Conservation (phyloP, 371 early-diverging fungal species). For the Rhizomucor miehei region DNA sequence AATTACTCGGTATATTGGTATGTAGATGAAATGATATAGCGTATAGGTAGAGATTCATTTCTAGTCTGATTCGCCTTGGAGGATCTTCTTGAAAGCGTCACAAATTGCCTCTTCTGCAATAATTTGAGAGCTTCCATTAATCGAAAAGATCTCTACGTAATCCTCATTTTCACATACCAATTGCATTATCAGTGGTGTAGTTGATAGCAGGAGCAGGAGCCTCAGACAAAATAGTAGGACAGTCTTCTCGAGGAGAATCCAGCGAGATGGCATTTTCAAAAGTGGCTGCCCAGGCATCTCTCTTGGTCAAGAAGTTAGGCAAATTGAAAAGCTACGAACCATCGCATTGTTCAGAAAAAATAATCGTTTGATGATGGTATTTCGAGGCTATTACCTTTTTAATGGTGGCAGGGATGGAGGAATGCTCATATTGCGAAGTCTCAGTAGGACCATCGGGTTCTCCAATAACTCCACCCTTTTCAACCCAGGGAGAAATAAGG, state of each 20-base stretch:
- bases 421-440: slow-evolving; percentile 39
- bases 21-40: too few relatives aligned
- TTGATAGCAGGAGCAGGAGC: slow-evolving; percentile 17
- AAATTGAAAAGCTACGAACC: slow-evolving; percentile 20
- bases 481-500: slow-evolving; percentile 44
- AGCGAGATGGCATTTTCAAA: slow-evolving; percentile 21
- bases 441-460: slow-evolving; percentile 18
- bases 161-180: slow-evolving; percentile 7
- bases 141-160: background rate
- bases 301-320: slow-evolving; percentile 21
- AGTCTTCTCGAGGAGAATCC: slow-evolving; percentile 18
- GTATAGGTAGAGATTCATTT: too few relatives aligned
- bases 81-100: slow-evolving; percentile 14
- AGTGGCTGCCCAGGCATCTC: slow-evolving; percentile 30
- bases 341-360: too few relatives aligned
- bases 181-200: slow-evolving; percentile 4
- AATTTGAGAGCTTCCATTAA: background rate
- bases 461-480: slow-evolving; percentile 32
- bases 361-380: background rate
- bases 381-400: slow-evolving; percentile 18
- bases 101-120: slow-evolving; percentile 14
- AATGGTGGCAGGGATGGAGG: slow-evolving; percentile 41
- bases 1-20: too few relatives aligned
- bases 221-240: slow-evolving; percentile 14
- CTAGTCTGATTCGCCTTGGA: slow-evolving; percentile 11